Conservation (phyloP, 2,329 filamentous ascomycete genomes). For the Alternaria longipes region DNA sequence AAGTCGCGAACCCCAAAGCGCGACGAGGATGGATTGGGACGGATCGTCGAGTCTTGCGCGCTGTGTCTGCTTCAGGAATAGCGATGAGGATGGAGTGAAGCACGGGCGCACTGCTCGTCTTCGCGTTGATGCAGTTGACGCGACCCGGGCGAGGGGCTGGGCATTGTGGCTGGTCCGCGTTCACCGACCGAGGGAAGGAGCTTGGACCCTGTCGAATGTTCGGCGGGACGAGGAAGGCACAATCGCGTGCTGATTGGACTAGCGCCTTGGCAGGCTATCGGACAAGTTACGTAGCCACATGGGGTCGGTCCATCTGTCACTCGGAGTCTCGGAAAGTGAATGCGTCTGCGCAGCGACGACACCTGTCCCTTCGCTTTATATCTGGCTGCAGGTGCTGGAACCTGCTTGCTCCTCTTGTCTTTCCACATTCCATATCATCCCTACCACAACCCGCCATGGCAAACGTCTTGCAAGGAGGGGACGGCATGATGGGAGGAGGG, state of each 20-base stretch:
- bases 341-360: conserved; percentile 8
- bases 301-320: conserved; percentile 1
- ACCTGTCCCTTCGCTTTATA: conserved; percentile 23
- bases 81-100: conserved; percentile 13
- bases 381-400: background rate
- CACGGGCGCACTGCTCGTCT: conserved; percentile 22
- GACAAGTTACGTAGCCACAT: conserved; percentile 45
- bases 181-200: background rate
- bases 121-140: conserved; percentile 8
- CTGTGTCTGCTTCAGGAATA: conserved; percentile 11
- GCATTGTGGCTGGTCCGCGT: conserved; percentile 33
- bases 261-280: conserved; percentile 24
- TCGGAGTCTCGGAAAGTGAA: background rate
- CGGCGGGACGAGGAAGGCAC: background rate
- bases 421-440: too few species aligned
- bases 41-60: background rate
- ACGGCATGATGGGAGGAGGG: conserved; percentile 58
- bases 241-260: conserved; percentile 10
- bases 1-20: conserved; percentile 18
- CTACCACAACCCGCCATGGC: conserved; percentile 50
- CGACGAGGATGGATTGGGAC: conserved; percentile 11
- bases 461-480: conserved; percentile 54
- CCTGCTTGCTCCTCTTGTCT: background rate
- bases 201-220: too few species aligned
- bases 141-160: conserved; percentile 15